Evolutionary conservation across 129 eudicot genomes (phyloP), one percentile per base, ranked within the genome.

Genomic region (Escallonia rubra): DNA sequence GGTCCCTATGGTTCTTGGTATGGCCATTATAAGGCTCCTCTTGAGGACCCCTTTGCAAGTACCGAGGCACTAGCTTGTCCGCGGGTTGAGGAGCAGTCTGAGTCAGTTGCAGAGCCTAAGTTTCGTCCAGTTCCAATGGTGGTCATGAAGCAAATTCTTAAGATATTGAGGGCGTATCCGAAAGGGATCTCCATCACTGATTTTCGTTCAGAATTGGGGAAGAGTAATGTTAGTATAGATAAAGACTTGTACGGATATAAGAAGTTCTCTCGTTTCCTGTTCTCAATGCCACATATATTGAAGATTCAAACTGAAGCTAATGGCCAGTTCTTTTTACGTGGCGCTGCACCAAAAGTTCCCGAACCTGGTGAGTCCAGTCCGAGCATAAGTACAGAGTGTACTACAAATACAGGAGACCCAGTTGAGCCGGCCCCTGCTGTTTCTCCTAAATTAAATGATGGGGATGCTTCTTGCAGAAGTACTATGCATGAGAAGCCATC

Each of bases 1-100:
- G 99, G 97, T 13, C 97, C 90, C 10, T 80, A 71, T 75, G 76
- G 76, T 81, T 94, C 99, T 43, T 94, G 96, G 96, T 94, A 94
- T 79, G 99, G 97, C 41, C 80, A 87, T 59, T 87, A 75, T 63
- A 84, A 49, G 70, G 86, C 71, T 45, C 84, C 90, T 55, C 92
- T 89, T 81, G 99, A 86, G 69, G 95, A 94, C 66, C 97, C 99
- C 7, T 87, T 77, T 78, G 83, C 77, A 10, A 65, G 74, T 70
- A 59, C 63, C 4, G 81, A 69, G 62, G 89, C 59, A 64, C 58
- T 80, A 34, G 56, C 77, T 7, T 58, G 3, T 80, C 53, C 74
- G 65, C 85, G 58, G 67, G 66, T 76, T 44, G 86, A 68, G 65
- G 76, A 61, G 61, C 52, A 12, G 49, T 59, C 79, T 40, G 77